Base-by-base conservation (phyloP, 1,284 basidiomycete species). In the Coniophora puteana region DNA sequence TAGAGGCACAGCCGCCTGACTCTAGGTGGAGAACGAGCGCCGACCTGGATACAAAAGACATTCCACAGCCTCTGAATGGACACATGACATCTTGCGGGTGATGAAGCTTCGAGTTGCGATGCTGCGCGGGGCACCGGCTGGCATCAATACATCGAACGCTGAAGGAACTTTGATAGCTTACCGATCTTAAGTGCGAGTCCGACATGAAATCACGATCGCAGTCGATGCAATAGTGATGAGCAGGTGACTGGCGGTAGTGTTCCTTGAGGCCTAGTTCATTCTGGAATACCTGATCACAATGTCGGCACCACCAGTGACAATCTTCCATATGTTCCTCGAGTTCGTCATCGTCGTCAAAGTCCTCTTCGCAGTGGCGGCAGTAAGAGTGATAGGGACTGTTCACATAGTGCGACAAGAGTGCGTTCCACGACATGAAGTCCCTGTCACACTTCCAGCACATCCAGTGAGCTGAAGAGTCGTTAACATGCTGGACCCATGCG, bases 21-120 rank as follows among this genome's bases (percentile, higher is more conserved):
- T 76, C 75, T 46, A 74, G 62, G 48, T 77, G 75, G 13, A 67
- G 61, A 21, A 71, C 54, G 38, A 78, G 56, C 6, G 74, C 68
- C 4, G 71, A 68, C 23, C 50, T 57, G 27, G 64, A 68, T 30
- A 73, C 58, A 51, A 78, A 76, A 4, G 28, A 44, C 28, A 47
- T 48, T 2, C 38, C 51, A 44, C 74, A 78, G 10, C 67, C 67
- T 18, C 22, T 41, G 25, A 67, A 65, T 1, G 66, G 68, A 41
- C 76, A 78, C 1, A 36, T 38, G 25, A 68, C 51, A 18, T 63
- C 52, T 48, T 55, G 65, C 5, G 64, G 54, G 3, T 48, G 48
- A 42, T 75, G 72, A 10, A 54, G 38, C 36, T 64, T 58, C 0
- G 73, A 73, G 12, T 61, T 64, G 47, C 67, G 27, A 49, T 69